A percentile compares a stretch with the other conserved stretches of the same genome.
Evolutionary conservation across 306 rosid genomes (phyloP).

Genomic region (Cotoneaster glaucophyllus): DNA sequence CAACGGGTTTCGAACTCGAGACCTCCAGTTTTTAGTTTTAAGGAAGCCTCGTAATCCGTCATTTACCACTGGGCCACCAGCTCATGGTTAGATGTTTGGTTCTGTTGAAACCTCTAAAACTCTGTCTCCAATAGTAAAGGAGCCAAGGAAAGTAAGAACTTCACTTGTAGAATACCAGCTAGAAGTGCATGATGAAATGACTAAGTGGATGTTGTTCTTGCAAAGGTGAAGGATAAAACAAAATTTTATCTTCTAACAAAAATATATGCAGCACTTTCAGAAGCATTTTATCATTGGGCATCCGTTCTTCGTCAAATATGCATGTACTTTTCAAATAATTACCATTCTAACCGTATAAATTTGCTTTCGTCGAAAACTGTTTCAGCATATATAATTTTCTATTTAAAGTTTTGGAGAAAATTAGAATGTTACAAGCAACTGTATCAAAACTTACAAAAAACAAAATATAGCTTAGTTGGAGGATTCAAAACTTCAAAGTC

Average conservation of each 20-base stretch:
- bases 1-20: too few species aligned
- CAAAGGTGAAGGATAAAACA: conserved; percentile 34
- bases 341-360: not conserved
- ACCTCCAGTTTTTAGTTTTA: too few species aligned
- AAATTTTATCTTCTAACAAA: too few species aligned
- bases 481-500: too few species aligned
- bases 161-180: conserved; percentile 26
- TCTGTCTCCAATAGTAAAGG: conserved; percentile 15
- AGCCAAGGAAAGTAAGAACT: conserved; percentile 22
- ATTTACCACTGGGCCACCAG: too few species aligned
- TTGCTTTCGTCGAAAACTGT: not conserved
- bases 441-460: too few species aligned
- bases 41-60: too few species aligned
- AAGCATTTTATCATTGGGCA: conserved; percentile 78
- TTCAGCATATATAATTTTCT: not conserved
- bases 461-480: too few species aligned
- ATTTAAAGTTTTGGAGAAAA: not conserved
- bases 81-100: too few species aligned
- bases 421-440: not conserved
- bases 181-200: conserved; percentile 29
- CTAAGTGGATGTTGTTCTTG: conserved; percentile 42
- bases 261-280: conserved; percentile 47
- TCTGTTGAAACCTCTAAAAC: conserved; percentile 14
- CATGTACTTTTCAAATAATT: conserved; percentile 42
- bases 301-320: conserved; percentile 80